Evolutionary conservation across 2,329 filamentous ascomycete species (phyloP).

Genomic region (Xylaria sp.): DNA sequence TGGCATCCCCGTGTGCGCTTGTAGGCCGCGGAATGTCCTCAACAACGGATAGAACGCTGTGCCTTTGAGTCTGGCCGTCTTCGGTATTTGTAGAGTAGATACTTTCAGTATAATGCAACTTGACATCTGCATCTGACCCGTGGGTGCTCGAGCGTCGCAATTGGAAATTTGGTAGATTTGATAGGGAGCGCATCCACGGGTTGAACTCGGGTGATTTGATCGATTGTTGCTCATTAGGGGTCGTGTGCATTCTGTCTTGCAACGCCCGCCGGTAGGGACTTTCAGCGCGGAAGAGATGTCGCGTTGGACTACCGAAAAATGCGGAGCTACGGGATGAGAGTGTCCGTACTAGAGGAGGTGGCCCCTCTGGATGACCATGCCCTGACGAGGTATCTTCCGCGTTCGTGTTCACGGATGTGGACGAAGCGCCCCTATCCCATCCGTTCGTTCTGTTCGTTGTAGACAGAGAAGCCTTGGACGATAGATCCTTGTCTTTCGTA

Average conservation of each 20-base stretch:
- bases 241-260: conserved; percentile 57
- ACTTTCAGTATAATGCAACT: conserved; percentile 59
- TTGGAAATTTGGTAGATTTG: conserved; percentile 55
- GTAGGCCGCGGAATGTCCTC: conserved; percentile 39
- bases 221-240: conserved; percentile 45
- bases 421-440: conserved; percentile 9
- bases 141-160: conserved; percentile 54
- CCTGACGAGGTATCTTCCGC: conserved; percentile 2
- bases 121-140: conserved; percentile 54
- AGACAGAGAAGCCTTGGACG: not conserved
- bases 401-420: conserved; percentile 11
- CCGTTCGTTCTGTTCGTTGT: not conserved
- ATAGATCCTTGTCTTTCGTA: not conserved
- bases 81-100: conserved; percentile 58
- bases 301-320: conserved; percentile 63
- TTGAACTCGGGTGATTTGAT: conserved; percentile 48
- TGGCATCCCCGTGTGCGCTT: conserved; percentile 49
- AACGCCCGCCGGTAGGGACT: conserved; percentile 67
- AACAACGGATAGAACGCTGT: conserved; percentile 28
- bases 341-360: conserved; percentile 43
- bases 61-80: conserved; percentile 31
- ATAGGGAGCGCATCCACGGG: conserved; percentile 56
- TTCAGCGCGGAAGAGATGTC: conserved; percentile 63
- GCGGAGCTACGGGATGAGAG: conserved; percentile 59
- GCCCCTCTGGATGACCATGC: conserved; percentile 29